Conservation (phyloP, 2,329 filamentous ascomycete species). For the Ceratocystis colombiana region DNA sequence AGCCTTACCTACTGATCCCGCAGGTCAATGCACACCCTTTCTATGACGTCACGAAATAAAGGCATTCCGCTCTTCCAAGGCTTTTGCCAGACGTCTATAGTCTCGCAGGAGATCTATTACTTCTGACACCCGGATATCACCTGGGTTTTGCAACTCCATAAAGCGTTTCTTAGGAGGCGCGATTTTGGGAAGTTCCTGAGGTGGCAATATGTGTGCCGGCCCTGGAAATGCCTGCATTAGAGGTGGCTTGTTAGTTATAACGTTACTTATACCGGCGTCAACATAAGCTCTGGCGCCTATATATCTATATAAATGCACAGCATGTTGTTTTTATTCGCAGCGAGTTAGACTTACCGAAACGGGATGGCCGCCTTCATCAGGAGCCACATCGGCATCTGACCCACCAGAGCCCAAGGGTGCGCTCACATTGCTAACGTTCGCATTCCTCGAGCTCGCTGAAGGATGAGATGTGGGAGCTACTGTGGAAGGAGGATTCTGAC, state of each 20-base stretch:
- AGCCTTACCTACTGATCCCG: not conserved
- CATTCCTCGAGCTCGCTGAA: not conserved
- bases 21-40: not conserved
- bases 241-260: slow-evolving; percentile 18
- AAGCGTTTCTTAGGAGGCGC: slow-evolving; percentile 62
- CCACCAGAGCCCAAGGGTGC: not conserved
- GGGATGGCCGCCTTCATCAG: slow-evolving; percentile 44
- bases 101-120: slow-evolving; percentile 61
- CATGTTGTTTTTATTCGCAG: too few relatives aligned
- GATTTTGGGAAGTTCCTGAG: slow-evolving; percentile 46
- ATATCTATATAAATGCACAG: too few relatives aligned
- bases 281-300: too few relatives aligned
- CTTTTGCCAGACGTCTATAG: slow-evolving; percentile 60
- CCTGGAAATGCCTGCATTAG: slow-evolving; percentile 48
- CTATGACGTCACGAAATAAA: slow-evolving; percentile 36
- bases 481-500: slow-evolving; percentile 26
- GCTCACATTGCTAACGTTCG: not conserved
- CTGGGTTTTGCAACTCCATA: slow-evolving; percentile 59
- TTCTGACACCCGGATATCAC: slow-evolving; percentile 62
- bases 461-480: not conserved
- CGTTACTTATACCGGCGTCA: not conserved
- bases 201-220: slow-evolving; percentile 44
- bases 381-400: not conserved
- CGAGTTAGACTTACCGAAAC: slow-evolving; percentile 41
- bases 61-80: slow-evolving; percentile 52